Percentiles rank a stretch among this genome's conserved stretches.
phyloP scores from a whole-genome alignment of 2,329 filamentous ascomycete genomes.

The Penicillium sp. region DNA sequence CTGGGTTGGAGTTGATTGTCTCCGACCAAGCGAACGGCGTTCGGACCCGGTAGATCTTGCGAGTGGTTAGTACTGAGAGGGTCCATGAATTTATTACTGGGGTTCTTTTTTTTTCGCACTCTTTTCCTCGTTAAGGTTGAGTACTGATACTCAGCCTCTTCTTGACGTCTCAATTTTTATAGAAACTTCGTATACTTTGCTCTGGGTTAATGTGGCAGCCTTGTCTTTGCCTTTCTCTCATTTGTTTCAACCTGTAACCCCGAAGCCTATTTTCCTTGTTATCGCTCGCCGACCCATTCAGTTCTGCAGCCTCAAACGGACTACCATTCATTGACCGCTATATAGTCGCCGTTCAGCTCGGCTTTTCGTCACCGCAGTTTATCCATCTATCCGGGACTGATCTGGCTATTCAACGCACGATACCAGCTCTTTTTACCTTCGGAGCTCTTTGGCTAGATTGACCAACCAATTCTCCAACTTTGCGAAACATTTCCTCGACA shows the following conservation, averaged over 20 bases:
- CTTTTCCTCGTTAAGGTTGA: not conserved
- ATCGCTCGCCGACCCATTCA: not conserved
- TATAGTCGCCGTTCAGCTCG: not conserved
- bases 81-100: not conserved
- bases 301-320: not conserved
- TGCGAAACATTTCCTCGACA: not conserved
- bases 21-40: not conserved
- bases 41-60: not conserved
- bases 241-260: not conserved
- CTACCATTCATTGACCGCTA: not conserved
- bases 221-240: not conserved
- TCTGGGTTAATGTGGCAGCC: not conserved
- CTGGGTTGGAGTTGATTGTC: slow-evolving; percentile 13
- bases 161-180: not conserved
- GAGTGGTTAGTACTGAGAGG: not conserved
- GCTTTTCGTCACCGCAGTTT: not conserved
- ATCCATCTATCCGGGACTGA: not conserved
- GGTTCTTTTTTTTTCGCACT: not conserved
- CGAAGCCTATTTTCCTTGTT: not conserved
- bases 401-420: too few relatives aligned
- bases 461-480: not conserved
- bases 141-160: slow-evolving; percentile 1
- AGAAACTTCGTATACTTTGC: not conserved
- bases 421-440: not conserved
- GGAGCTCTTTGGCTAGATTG: not conserved